A percentile compares a stretch with the other conserved stretches of the same genome.
Conservation (phyloP, 2,329 filamentous ascomycete genomes). For the Arthroderma sp. region DNA sequence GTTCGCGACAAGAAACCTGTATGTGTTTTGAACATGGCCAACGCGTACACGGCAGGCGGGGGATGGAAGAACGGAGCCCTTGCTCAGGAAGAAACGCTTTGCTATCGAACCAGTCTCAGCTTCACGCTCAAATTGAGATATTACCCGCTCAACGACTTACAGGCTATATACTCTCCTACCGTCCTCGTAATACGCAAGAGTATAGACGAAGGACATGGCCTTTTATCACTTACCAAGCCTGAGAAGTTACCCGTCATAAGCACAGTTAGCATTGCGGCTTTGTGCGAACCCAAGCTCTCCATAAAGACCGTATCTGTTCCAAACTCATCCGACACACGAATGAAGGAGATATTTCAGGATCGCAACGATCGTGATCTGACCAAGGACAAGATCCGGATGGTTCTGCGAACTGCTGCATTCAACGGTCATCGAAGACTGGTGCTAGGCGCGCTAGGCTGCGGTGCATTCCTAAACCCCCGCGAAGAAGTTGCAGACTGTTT, state of each 20-base stretch:
- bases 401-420: constrained; percentile 47
- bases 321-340: not conserved
- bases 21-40: constrained; percentile 57
- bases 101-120: constrained; percentile 45
- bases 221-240: constrained; percentile 33
- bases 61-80: constrained; percentile 50
- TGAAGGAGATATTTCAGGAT: constrained; percentile 27
- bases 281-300: constrained; percentile 32
- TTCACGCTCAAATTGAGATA: constrained; percentile 31
- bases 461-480: constrained; percentile 52
- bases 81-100: constrained; percentile 59
- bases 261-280: constrained; percentile 49
- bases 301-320: constrained; percentile 11
- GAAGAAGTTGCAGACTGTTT: constrained; percentile 52
- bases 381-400: constrained; percentile 51
- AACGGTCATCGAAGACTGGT: constrained; percentile 49
- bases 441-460: constrained; percentile 58
- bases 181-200: constrained; percentile 48
- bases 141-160: constrained; percentile 43
- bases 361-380: constrained; percentile 41
- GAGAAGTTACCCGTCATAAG: constrained; percentile 41
- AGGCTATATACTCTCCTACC: constrained; percentile 48
- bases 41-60: constrained; percentile 46
- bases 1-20: constrained; percentile 31
- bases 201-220: constrained; percentile 35